Conservation (phyloP, 805 yeast genomes). For the Tetrapisispora phaffii region DNA sequence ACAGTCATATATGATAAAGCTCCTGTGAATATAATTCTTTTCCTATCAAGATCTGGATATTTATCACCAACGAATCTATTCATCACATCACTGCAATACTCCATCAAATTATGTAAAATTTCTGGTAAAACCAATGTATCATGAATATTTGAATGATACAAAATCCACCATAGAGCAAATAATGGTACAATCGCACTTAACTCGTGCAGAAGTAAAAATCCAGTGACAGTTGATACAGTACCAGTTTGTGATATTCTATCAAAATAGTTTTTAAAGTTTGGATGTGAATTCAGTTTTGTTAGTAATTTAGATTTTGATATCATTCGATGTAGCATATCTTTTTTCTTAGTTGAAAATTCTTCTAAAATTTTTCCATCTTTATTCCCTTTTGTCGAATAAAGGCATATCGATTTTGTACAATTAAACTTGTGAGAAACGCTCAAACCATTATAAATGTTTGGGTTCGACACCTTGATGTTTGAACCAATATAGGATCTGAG, state of each 20-base stretch:
- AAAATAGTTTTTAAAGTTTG: conserved; percentile 21
- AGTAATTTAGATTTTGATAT: conserved; percentile 21
- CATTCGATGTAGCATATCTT: conserved; percentile 16
- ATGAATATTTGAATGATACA: conserved; percentile 43
- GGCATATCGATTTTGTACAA: not conserved
- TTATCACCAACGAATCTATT: conserved; percentile 39
- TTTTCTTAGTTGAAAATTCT: not conserved
- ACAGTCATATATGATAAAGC: conserved; percentile 67
- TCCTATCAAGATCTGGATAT: conserved; percentile 34
- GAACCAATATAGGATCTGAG: not conserved
- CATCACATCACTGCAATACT: conserved; percentile 48
- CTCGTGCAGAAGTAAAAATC: conserved; percentile 65
- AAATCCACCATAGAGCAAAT: conserved; percentile 54
- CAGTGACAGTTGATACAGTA: conserved; percentile 33
- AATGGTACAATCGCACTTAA: conserved; percentile 65
- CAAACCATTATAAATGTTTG: not conserved
- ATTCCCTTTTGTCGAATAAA: not conserved
- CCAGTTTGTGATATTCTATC: conserved; percentile 23
- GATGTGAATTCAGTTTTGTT: conserved; percentile 19
- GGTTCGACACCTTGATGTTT: not conserved
- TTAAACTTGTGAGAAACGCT: not conserved
- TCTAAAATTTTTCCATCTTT: not conserved
- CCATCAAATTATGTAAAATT: conserved; percentile 33
- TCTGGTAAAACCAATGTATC: conserved; percentile 18
- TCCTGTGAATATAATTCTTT: conserved; percentile 54